These are phyloP conservation scores for Carex cristatella DNA, from an alignment of 176 grass and related monocot genomes.

Conservation along the genomic window DNA sequence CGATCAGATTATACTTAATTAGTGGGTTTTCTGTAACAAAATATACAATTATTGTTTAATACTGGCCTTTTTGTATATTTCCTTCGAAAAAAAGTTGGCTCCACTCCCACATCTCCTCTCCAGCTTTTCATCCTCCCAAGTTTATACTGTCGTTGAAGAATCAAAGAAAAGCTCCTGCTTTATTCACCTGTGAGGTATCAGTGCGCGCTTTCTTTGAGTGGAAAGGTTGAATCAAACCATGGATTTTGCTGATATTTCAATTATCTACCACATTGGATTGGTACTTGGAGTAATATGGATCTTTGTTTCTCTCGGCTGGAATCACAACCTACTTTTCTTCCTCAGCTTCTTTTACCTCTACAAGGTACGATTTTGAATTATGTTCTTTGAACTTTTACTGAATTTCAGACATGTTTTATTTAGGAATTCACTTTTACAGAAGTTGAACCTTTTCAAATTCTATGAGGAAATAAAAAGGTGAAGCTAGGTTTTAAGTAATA, in stretches of 20 bases:
- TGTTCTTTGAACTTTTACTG: neutral
- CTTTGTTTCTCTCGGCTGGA: conserved; percentile 37
- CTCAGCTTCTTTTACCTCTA: conserved; percentile 75
- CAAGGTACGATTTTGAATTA: conserved; percentile 33
- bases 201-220: neutral
- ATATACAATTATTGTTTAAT: neutral
- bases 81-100: neutral
- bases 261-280: conserved; percentile 65
- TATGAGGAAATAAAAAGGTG: neutral
- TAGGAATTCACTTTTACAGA: neutral
- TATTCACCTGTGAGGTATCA: neutral
- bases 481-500: neutral
- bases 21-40: too few relatives aligned
- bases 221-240: conserved; percentile 17
- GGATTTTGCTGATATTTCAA: conserved; percentile 62
- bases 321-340: conserved; percentile 58
- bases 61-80: neutral
- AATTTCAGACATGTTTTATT: neutral
- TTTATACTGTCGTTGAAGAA: neutral
- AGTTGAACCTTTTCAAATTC: neutral
- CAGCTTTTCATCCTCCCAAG: neutral
- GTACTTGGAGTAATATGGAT: conserved; percentile 59
- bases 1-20: too few relatives aligned
- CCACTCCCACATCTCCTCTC: neutral
- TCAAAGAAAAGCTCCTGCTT: conserved; percentile 8